Evolutionary conservation across 805 yeast genomes (phyloP).

Genomic region (Kodamaea kakaduensis): DNA sequence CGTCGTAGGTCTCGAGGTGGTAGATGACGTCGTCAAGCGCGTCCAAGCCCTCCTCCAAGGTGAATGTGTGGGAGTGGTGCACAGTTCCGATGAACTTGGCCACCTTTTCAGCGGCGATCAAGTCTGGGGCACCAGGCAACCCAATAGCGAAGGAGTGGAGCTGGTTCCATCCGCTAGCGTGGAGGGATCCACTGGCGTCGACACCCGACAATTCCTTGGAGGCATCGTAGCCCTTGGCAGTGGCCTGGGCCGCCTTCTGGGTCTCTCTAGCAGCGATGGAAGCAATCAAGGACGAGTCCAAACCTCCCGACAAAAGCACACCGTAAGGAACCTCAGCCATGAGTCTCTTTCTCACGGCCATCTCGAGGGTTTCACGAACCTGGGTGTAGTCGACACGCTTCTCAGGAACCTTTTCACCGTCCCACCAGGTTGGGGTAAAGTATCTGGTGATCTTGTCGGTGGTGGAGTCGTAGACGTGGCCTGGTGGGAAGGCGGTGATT

Average conservation of each 20-base stretch:
- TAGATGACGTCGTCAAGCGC: constrained; percentile 91
- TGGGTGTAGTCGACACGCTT: constrained; percentile 66
- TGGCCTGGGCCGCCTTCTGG: constrained; percentile 60
- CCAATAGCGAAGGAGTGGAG: constrained; percentile 97
- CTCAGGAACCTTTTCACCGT: constrained; percentile 68
- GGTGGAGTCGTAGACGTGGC: constrained; percentile 90
- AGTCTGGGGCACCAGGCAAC: constrained; percentile 96
- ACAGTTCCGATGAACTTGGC: constrained; percentile 94
- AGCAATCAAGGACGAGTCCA: constrained; percentile 95
- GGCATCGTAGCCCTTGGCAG: constrained; percentile 54
- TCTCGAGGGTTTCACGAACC: constrained; percentile 79
- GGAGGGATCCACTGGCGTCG: constrained; percentile 82
- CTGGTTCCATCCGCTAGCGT: constrained; percentile 70
- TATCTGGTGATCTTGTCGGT: constrained; percentile 85
- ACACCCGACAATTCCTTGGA: constrained; percentile 82
- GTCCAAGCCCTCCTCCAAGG: constrained; percentile 94
- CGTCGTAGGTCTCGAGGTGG: constrained; percentile 97
- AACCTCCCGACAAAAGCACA: constrained; percentile 94
- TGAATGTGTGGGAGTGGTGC: constrained; percentile 97
- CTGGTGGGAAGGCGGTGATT: constrained; percentile 95
- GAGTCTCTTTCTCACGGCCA: constrained; percentile 96
- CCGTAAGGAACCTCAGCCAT: constrained; percentile 99
- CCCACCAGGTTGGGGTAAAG: constrained; percentile 94
- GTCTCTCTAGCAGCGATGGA: constrained; percentile 97
- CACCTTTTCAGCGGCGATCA: constrained; percentile 92